A percentile compares a stretch with the other conserved stretches of the same genome.
phyloP scores from a whole-genome alignment of 805 yeast species.

The Lipomyces yamanashiensis region DNA sequence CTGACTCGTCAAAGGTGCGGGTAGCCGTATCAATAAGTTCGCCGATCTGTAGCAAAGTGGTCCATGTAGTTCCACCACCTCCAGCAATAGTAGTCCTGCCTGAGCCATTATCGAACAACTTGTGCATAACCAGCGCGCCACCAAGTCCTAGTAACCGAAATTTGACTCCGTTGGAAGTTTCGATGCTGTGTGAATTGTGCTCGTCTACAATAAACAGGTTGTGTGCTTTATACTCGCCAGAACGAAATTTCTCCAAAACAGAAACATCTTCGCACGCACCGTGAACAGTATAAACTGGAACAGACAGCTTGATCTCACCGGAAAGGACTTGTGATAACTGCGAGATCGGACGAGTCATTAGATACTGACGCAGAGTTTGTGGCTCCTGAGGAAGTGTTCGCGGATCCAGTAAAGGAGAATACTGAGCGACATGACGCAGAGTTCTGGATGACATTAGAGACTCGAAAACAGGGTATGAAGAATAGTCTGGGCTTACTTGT shows the following conservation, averaged over 20 bases:
- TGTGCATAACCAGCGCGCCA: slow-evolving; percentile 68
- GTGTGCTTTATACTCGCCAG: slow-evolving; percentile 57
- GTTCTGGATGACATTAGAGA: slow-evolving; percentile 29
- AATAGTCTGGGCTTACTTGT: slow-evolving; percentile 50
- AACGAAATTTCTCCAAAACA: slow-evolving; percentile 65
- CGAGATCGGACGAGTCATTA: slow-evolving; percentile 47
- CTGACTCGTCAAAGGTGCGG: slow-evolving; percentile 48
- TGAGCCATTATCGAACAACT: slow-evolving; percentile 69
- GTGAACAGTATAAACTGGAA: slow-evolving; percentile 77
- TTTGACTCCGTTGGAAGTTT: slow-evolving; percentile 50
- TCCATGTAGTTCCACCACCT: slow-evolving; percentile 74
- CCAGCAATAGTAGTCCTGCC: slow-evolving; percentile 56
- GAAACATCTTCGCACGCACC: slow-evolving; percentile 77
- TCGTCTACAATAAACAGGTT: slow-evolving; percentile 70
- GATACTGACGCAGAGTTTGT: slow-evolving; percentile 38
- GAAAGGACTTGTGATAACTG: slow-evolving; percentile 56
- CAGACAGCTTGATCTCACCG: slow-evolving; percentile 51
- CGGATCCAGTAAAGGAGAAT: slow-evolving; percentile 61
- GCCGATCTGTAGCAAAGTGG: slow-evolving; percentile 71
- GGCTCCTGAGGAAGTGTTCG: slow-evolving; percentile 57
- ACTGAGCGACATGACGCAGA: slow-evolving; percentile 66
- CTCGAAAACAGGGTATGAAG: background rate
- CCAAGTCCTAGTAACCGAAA: slow-evolving; percentile 71
- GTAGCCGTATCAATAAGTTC: slow-evolving; percentile 59
- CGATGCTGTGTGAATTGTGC: slow-evolving; percentile 51